Conservation (phyloP, 2,329 filamentous ascomycete genomes). For the Penicillium sp. region DNA sequence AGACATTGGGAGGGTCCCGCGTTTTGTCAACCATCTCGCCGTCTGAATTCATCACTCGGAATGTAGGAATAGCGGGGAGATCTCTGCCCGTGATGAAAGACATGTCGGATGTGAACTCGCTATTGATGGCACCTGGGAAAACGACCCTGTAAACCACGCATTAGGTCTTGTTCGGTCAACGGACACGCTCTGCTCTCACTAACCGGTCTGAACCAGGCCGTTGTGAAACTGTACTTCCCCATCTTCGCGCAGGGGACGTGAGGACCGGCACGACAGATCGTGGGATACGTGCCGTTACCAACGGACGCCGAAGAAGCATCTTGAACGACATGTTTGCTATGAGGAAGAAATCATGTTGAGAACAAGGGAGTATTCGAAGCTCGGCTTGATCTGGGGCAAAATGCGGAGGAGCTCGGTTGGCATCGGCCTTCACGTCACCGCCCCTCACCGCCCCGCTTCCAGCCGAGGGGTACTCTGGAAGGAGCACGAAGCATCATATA, state of each 20-base stretch:
- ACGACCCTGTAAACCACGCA: conserved; percentile 47
- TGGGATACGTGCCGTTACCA: conserved; percentile 5
- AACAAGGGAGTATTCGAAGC: conserved; percentile 1
- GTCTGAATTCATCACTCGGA: conserved; percentile 86
- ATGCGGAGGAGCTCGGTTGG: conserved; percentile 30
- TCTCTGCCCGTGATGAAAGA: conserved; percentile 72
- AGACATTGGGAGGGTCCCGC: conserved; percentile 65
- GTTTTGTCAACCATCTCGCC: conserved; percentile 75
- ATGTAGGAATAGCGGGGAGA: conserved; percentile 78
- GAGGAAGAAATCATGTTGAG: background rate
- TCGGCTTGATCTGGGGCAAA: conserved; percentile 1
- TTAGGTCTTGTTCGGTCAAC: conserved; percentile 4
- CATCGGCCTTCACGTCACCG: conserved; percentile 20
- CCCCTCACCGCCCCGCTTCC: conserved; percentile 5
- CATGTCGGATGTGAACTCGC: conserved; percentile 80
- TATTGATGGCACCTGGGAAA: conserved; percentile 94
- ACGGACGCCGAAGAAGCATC: conserved; percentile 18
- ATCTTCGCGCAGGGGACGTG: conserved; percentile 37
- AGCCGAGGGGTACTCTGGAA: conserved; percentile 3
- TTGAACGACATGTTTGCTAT: conserved; percentile 8
- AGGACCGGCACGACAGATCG: background rate
- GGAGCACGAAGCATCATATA: background rate
- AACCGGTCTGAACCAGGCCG: conserved; percentile 60
- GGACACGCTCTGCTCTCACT: conserved; percentile 17
- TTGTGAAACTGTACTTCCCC: conserved; percentile 56